Percentiles rank a stretch among this genome's conserved stretches.
phyloP scores from a whole-genome alignment of 1,284 basidiomycete species.

The Leccinum laetum region DNA sequence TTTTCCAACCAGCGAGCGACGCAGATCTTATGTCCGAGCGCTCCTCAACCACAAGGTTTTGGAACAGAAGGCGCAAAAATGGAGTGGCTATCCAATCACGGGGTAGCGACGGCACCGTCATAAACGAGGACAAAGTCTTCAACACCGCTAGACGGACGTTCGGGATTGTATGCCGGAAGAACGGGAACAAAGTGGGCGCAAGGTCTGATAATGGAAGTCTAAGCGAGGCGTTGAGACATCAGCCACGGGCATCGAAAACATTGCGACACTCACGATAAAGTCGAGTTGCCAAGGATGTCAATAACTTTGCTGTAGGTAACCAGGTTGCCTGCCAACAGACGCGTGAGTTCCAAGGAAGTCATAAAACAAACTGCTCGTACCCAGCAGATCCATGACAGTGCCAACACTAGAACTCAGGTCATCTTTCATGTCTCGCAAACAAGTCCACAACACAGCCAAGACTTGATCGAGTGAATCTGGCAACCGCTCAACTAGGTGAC shows the following conservation, averaged over 20 bases:
- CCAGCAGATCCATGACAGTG: slow-evolving; percentile 95
- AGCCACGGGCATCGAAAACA: slow-evolving; percentile 11
- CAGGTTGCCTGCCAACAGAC: slow-evolving; percentile 61
- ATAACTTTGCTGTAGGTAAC: slow-evolving; percentile 83
- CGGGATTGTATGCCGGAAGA: slow-evolving; percentile 97
- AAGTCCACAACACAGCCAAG: slow-evolving; percentile 89
- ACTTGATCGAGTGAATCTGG: slow-evolving; percentile 75
- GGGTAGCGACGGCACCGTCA: slow-evolving; percentile 74
- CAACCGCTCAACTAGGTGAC: slow-evolving; percentile 76
- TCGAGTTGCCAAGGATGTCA: slow-evolving; percentile 66
- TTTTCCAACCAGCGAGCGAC: slow-evolving; percentile 80
- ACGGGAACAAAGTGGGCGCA: slow-evolving; percentile 91
- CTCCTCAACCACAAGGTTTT: slow-evolving; percentile 96
- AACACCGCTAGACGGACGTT: slow-evolving; percentile 94
- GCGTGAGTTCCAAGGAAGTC: background rate
- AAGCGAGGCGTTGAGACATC: background rate
- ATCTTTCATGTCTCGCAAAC: slow-evolving; percentile 92
- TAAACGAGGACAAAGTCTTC: slow-evolving; percentile 86
- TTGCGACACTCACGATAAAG: slow-evolving; percentile 58
- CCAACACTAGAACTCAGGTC: slow-evolving; percentile 97
- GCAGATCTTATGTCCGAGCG: slow-evolving; percentile 82
- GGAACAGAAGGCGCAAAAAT: slow-evolving; percentile 87
- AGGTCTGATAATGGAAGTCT: slow-evolving; percentile 80
- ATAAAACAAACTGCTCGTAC: slow-evolving; percentile 40
- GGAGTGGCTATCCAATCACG: slow-evolving; percentile 82